Conservation (phyloP, 805 yeast species). For the Torulaspora quercuum region DNA sequence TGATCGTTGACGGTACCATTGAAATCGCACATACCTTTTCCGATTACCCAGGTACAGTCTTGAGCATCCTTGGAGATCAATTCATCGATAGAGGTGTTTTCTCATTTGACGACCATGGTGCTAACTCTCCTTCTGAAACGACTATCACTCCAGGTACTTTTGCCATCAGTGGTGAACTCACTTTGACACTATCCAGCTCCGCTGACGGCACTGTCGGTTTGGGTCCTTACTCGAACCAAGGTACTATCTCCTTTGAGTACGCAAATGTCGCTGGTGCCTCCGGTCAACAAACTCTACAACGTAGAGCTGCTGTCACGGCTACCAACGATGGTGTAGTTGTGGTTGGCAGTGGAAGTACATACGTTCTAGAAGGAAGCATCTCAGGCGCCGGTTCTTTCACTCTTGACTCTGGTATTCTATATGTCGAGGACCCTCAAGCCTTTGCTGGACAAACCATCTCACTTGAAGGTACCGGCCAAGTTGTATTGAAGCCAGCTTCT, state of each 20-base stretch:
- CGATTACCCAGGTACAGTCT: slow-evolving; percentile 5
- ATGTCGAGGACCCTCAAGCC: slow-evolving; percentile 1
- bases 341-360: slow-evolving; percentile 5
- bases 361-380: slow-evolving; percentile 2
- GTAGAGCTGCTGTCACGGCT: slow-evolving; percentile 2
- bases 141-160: slow-evolving; percentile 4
- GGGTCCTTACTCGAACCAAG: slow-evolving; percentile 4
- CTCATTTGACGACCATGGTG: slow-evolving; percentile 3
- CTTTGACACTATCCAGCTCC: slow-evolving; percentile 4
- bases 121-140: slow-evolving; percentile 5
- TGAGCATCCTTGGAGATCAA: not conserved
- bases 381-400: slow-evolving; percentile 6
- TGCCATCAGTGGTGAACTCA: slow-evolving; percentile 2
- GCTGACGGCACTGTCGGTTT: slow-evolving; percentile 2
- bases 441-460: slow-evolving; percentile 10
- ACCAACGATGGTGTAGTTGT: slow-evolving; percentile 5
- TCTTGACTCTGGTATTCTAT: slow-evolving; percentile 3
- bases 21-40: slow-evolving; percentile 2
- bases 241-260: slow-evolving; percentile 4
- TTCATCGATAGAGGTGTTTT: slow-evolving; percentile 1
- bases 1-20: slow-evolving; percentile 1
- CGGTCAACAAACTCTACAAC: not conserved
- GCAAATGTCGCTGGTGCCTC: slow-evolving; percentile 4
- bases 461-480: slow-evolving; percentile 4
- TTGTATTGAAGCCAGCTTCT: slow-evolving; percentile 5